Evolutionary conservation across 371 early-diverging fungal species (phyloP).

Genomic region (Mucor circinelloides): DNA sequence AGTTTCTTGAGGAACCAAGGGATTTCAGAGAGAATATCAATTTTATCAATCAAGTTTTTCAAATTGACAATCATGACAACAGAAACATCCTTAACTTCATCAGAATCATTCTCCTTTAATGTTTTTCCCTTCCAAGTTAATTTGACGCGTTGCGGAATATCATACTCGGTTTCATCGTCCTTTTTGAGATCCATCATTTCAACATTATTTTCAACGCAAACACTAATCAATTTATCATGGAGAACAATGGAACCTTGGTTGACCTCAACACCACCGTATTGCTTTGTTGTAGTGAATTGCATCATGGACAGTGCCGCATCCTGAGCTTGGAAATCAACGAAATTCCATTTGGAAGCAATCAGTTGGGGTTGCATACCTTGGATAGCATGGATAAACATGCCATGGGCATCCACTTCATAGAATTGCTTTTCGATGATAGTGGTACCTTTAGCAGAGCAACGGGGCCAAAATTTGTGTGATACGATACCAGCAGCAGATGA

Average conservation of each 20-base stretch:
- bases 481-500: conserved; percentile 58
- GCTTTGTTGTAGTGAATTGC: conserved; percentile 82
- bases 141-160: conserved; percentile 72
- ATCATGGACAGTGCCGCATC: conserved; percentile 72
- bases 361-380: conserved; percentile 86
- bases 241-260: conserved; percentile 79
- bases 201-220: conserved; percentile 74
- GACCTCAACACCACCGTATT: conserved; percentile 68
- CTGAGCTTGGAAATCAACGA: conserved; percentile 68
- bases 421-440: conserved; percentile 70
- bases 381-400: conserved; percentile 83
- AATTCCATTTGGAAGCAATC: conserved; percentile 87
- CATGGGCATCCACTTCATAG: conserved; percentile 70
- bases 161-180: conserved; percentile 79
- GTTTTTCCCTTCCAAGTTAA: conserved; percentile 81
- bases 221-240: conserved; percentile 67
- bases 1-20: conserved; percentile 88
- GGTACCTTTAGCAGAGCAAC: conserved; percentile 72
- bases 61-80: conserved; percentile 65
- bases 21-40: conserved; percentile 87
- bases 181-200: conserved; percentile 52
- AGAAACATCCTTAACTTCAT: conserved; percentile 62
- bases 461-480: conserved; percentile 83
- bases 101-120: conserved; percentile 42
- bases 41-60: conserved; percentile 68